Evolutionary conservation across 2,329 filamentous ascomycete genomes (phyloP).

Genomic region (Aspergillus sp.): DNA sequence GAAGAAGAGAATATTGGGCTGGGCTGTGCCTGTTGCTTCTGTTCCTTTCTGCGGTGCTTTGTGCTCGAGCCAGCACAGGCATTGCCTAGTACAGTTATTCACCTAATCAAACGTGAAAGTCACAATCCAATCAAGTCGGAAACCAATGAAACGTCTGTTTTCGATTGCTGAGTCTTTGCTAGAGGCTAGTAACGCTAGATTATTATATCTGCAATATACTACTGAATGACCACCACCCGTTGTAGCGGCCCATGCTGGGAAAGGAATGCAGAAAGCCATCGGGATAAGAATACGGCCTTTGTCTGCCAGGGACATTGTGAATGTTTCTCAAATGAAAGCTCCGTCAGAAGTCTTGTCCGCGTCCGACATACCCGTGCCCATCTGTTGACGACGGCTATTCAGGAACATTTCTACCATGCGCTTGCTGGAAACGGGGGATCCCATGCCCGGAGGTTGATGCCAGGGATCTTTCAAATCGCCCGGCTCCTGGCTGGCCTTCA

Average conservation of each 20-base stretch:
- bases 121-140: not conserved
- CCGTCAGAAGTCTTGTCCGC: constrained; percentile 14
- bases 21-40: no score
- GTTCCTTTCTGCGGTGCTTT: no score
- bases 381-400: constrained; percentile 31
- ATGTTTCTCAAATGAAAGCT: constrained; percentile 28
- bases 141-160: not conserved
- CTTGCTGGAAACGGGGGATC: constrained; percentile 33
- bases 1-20: not conserved
- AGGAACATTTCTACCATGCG: constrained; percentile 40
- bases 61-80: not conserved
- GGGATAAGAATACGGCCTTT: not conserved
- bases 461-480: constrained; percentile 18
- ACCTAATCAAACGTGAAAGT: not conserved
- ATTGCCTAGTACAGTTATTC: not conserved
- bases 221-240: not conserved
- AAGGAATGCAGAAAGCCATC: not conserved
- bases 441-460: constrained; percentile 20
- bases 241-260: not conserved
- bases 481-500: constrained; percentile 16
- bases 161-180: not conserved
- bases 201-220: not conserved
- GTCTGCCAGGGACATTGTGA: not conserved
- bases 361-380: constrained; percentile 16
- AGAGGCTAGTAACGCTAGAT: not conserved